Percentiles rank a stretch among this genome's conserved stretches.
Evolutionary conservation across 2,329 filamentous ascomycete genomes (phyloP).

Genomic region (Paecilomyces formosus): DNA sequence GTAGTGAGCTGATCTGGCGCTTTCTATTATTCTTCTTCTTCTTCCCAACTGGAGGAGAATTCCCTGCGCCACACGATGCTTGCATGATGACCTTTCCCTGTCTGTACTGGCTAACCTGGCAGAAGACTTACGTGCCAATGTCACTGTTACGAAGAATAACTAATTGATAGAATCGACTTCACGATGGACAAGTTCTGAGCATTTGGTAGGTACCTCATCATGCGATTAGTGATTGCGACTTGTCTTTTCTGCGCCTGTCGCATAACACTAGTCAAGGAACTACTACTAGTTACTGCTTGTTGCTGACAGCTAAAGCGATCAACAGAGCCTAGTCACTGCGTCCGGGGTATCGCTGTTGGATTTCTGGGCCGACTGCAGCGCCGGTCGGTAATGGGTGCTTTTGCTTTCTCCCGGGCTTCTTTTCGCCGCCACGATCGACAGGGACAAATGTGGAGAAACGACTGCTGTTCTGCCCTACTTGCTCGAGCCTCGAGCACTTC

Average conservation of each 20-base stretch:
- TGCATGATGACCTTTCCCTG: neutral
- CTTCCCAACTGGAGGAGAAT: neutral
- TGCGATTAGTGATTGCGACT: neutral
- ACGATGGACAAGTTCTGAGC: neutral
- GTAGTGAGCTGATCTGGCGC: neutral
- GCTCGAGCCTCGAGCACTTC: neutral
- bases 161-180: neutral
- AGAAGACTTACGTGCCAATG: neutral
- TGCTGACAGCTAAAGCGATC: neutral
- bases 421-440: neutral
- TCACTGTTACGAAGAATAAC: neutral
- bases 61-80: neutral
- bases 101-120: neutral
- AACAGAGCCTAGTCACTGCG: neutral
- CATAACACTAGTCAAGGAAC: neutral
- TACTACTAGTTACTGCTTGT: neutral
- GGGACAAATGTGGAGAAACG: neutral
- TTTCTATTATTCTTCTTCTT: neutral
- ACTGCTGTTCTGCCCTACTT: neutral
- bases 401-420: neutral
- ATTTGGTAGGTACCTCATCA: neutral
- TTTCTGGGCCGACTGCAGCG: neutral
- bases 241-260: neutral
- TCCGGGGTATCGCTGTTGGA: neutral
- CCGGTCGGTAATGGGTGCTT: neutral